Evolutionary conservation across 306 rosid genomes (phyloP), one percentile per base, ranked within the genome.

Genomic region (Vigna reflexopilosa): DNA sequence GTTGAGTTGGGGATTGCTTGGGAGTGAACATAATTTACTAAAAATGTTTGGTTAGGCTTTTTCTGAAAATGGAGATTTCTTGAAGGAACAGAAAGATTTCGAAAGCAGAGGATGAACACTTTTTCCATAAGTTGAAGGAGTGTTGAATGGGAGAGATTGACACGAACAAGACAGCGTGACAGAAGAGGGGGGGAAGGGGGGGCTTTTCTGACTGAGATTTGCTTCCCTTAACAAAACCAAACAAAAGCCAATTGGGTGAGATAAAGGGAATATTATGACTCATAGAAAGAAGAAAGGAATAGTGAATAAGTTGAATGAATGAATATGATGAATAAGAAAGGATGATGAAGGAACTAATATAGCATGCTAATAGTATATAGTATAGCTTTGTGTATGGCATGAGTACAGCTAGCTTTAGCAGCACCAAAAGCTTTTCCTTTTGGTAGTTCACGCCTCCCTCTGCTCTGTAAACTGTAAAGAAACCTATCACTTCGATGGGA

Each of bases 141-240:
- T 62, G 72, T 45, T 61, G 81, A 70, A 84, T 17, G 30, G 75
- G 75, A 76, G 22, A 61, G 89, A 83, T 91, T 91, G 97, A 94
- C 90, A 85, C 62, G 1, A 88, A 93, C 98, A 89, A 94, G 77
- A 89, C 98, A 84, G 71, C 80, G 81, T 64, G 77, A 70, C 55
- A 77, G 86, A 63, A 77, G 85, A 77, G 20, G 72, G 30, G 15
- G 52, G 73, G 7, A 9, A 50, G 61, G 5, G 72, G 79, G 81
- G 82, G 80, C 83, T 59, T 55, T 65, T 85, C 97, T 88, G 92
- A 91, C 95, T 89, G 72, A 82, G 91, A 88, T 87, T 88, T 87
- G 85, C 82, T 82, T 78, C 90, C 83, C 88, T 78, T 82, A 80
- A 87, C 87, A 83, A 87, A 88, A 88, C 84, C 84, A 87, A 88